phyloP scores from a whole-genome alignment of 2,329 filamentous ascomycete genomes.

The Stagonosporopsis cucurbitacearum region DNA sequence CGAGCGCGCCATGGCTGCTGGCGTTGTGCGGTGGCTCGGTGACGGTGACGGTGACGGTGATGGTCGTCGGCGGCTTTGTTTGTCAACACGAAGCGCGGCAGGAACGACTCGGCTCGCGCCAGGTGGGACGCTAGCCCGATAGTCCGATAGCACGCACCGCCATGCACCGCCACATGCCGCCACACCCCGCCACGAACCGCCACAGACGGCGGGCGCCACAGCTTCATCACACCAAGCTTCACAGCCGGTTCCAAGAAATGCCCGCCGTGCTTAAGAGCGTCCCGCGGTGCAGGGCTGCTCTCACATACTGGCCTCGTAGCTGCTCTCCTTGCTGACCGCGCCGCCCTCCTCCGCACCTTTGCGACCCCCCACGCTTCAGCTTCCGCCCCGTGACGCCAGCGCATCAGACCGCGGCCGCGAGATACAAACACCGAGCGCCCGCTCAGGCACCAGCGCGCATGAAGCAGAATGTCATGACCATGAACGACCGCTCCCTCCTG shows the following conservation, averaged over 20 bases:
- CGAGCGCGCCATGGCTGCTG: conserved; percentile 61
- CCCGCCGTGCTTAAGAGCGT: conserved; percentile 2
- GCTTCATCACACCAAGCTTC: conserved; percentile 6
- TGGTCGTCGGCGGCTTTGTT: conserved; percentile 27
- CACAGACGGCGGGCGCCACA: not conserved
- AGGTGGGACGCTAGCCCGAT: not conserved
- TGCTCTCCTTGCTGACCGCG: not conserved
- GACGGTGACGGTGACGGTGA: too few relatives aligned
- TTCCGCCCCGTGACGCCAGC: conserved; percentile 21
- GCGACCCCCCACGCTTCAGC: conserved; percentile 24
- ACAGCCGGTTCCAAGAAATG: conserved; percentile 15
- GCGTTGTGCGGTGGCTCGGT: conserved; percentile 24
- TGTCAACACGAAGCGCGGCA: conserved; percentile 28
- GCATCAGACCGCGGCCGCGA: conserved; percentile 6
- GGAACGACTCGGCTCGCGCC: conserved; percentile 5
- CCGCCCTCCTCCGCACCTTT: conserved; percentile 1
- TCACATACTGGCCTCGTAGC: not conserved
- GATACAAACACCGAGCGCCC: not conserved
- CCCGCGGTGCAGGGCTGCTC: conserved; percentile 3
- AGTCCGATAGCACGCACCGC: too few relatives aligned
- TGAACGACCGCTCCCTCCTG: conserved; percentile 31
- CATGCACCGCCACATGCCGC: not conserved
- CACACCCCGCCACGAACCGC: conserved; percentile 1
- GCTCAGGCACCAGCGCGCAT: conserved; percentile 12
- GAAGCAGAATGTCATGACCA: conserved; percentile 26